These are phyloP conservation scores for Hypoxylon fuscum DNA, from an alignment of 495 filamentous ascomycete genomes.

Conservation along the genomic window DNA sequence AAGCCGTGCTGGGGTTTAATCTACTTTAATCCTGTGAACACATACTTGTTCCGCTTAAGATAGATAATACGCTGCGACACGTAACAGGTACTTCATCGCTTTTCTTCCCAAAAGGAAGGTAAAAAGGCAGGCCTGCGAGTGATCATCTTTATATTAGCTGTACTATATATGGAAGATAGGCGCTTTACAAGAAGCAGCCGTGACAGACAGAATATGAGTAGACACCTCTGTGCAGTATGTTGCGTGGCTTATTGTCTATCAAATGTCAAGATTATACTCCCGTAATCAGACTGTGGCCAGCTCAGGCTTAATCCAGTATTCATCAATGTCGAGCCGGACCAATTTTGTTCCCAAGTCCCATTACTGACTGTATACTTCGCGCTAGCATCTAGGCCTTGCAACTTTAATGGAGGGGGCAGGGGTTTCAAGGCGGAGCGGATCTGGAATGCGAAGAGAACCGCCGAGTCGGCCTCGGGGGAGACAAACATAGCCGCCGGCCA, in stretches of 20 bases:
- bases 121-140: too few relatives aligned
- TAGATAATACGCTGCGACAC: too few relatives aligned
- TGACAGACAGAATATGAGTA: too few relatives aligned
- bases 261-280: conserved; percentile 55
- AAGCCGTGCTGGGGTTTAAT: neutral
- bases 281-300: conserved; percentile 51
- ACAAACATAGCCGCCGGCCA: conserved; percentile 65
- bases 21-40: neutral
- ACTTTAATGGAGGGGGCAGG: conserved; percentile 51
- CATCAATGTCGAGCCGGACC: conserved; percentile 59
- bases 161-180: too few relatives aligned
- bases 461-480: conserved; percentile 51
- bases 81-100: too few relatives aligned
- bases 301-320: conserved; percentile 55
- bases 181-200: too few relatives aligned
- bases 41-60: too few relatives aligned
- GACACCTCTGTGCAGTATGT: too few relatives aligned
- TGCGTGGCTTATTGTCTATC: conserved; percentile 47
- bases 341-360: conserved; percentile 50
- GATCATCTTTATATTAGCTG: too few relatives aligned
- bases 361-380: conserved; percentile 57
- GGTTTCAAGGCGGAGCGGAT: conserved; percentile 55
- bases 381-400: conserved; percentile 56
- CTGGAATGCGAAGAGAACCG: conserved; percentile 62
- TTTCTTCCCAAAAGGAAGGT: too few relatives aligned